Percentiles rank a stretch among this genome's conserved stretches.
Conservation (phyloP, 2,329 filamentous ascomycete genomes). For the Aureobasidium sp. region DNA sequence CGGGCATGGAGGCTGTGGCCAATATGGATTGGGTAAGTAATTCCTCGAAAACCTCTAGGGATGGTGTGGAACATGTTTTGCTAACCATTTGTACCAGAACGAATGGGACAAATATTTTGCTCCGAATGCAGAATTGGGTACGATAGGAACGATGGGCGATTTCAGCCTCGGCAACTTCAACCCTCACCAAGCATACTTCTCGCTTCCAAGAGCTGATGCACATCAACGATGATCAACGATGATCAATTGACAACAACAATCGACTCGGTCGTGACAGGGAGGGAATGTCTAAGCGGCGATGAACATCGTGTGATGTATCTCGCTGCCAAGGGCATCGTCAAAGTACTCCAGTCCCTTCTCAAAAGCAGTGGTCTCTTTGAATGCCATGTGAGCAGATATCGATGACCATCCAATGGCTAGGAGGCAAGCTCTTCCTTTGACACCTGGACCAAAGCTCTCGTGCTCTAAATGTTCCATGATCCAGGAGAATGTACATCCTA, state of each 20-base stretch:
- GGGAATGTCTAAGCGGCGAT: too few species aligned
- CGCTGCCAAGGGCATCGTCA: slow-evolving; percentile 35
- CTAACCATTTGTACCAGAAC: slow-evolving; percentile 26
- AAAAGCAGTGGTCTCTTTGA: slow-evolving; percentile 39
- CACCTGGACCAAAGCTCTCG: slow-evolving; percentile 20
- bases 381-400: slow-evolving; percentile 42
- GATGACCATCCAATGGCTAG: slow-evolving; percentile 45
- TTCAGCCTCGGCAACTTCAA: slow-evolving; percentile 28
- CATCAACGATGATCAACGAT: not conserved
- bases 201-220: not conserved
- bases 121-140: slow-evolving; percentile 26
- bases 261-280: too few species aligned
- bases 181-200: slow-evolving; percentile 10
- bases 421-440: slow-evolving; percentile 35
- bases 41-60: not conserved
- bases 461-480: slow-evolving; percentile 24
- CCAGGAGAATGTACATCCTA: slow-evolving; percentile 29
- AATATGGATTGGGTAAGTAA: slow-evolving; percentile 59
- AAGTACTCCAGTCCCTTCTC: slow-evolving; percentile 33
- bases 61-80: not conserved
- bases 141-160: slow-evolving; percentile 26
- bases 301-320: slow-evolving; percentile 26
- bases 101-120: slow-evolving; percentile 41
- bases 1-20: slow-evolving; percentile 32
- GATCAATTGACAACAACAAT: not conserved